phyloP scores from a whole-genome alignment of 2,329 filamentous ascomycete species.

The Aspergillus pseudoglaucus region DNA sequence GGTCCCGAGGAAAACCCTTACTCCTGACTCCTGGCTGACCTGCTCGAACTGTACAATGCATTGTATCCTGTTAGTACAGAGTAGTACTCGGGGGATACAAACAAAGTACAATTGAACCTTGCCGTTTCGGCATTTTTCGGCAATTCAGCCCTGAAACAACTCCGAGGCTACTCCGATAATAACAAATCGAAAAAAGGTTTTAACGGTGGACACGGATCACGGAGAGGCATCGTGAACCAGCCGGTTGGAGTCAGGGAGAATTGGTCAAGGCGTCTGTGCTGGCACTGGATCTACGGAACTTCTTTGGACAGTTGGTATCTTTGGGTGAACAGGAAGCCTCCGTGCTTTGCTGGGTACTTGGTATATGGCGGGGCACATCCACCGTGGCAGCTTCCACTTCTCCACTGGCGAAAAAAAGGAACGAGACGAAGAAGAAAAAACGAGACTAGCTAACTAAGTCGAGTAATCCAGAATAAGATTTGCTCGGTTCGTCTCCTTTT shows the following conservation, averaged over 20 bases:
- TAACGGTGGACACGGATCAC: constrained; percentile 1
- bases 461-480: no score
- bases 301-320: no score
- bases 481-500: no score
- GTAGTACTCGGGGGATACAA: not conserved
- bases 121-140: no score
- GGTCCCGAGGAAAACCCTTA: not conserved
- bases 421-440: not conserved
- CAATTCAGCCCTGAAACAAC: not conserved
- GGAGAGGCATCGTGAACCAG: not conserved
- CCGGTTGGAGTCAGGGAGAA: not conserved
- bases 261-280: not conserved
- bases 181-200: not conserved
- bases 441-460: not conserved
- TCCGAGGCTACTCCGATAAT: not conserved
- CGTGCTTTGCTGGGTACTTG: not conserved
- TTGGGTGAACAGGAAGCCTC: no score
- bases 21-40: no score
- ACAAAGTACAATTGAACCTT: not conserved
- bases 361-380: not conserved
- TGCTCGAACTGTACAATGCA: no score
- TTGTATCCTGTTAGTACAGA: not conserved
- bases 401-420: not conserved
- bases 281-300: not conserved
- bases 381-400: not conserved